Percentiles rank a stretch among this genome's conserved stretches.
phyloP scores from a whole-genome alignment of 305 asterid genomes.

The Rubia occidens region DNA sequence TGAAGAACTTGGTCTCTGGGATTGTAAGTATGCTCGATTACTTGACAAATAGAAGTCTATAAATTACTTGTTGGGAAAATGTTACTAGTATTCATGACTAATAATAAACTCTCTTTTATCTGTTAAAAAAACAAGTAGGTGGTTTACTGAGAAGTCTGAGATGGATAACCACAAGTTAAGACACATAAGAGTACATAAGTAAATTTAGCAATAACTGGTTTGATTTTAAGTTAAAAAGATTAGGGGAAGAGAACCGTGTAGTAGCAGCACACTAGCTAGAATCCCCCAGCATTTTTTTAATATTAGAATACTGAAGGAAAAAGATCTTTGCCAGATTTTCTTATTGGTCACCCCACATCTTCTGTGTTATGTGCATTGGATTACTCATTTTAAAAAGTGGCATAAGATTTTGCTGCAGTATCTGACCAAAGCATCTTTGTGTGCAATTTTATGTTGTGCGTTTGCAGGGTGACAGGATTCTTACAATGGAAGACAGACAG shows the following conservation, averaged over 20 bases:
- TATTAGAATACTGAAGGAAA: background rate
- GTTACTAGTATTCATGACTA: background rate
- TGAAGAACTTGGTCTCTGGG: conserved; percentile 60
- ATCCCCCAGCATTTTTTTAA: no score
- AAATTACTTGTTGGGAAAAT: background rate
- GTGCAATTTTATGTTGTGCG: conserved; percentile 10
- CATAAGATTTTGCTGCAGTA: background rate
- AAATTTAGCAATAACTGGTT: background rate
- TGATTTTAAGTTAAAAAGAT: no score
- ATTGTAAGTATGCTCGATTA: conserved; percentile 43
- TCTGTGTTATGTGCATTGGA: background rate
- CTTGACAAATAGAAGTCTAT: background rate
- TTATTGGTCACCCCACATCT: background rate
- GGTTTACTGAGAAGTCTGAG: no score
- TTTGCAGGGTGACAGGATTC: conserved; percentile 65
- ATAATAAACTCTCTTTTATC: background rate
- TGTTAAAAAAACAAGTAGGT: background rate
- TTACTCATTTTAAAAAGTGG: background rate
- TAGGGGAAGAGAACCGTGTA: background rate
- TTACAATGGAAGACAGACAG: conserved; percentile 68
- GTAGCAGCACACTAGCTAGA: background rate
- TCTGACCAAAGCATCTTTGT: background rate
- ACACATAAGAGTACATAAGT: background rate
- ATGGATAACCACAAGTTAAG: background rate
- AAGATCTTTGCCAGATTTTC: background rate